Conservation (phyloP, 768 basidiomycete genomes). For the Leccinellum luteum region DNA sequence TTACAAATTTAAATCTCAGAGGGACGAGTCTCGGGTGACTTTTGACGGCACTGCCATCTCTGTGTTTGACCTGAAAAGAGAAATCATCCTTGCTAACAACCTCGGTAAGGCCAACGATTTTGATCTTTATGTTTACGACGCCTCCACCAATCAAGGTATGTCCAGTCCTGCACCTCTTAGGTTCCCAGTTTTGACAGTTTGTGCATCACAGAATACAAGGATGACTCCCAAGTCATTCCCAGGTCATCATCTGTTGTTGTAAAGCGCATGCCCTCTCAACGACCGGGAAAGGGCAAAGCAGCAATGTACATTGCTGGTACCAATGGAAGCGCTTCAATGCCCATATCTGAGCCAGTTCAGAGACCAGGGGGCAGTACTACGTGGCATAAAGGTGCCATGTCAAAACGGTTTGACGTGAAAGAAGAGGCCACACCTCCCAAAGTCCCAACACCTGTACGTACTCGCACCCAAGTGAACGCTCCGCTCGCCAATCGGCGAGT, state of each 20-base stretch:
- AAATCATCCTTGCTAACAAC: conserved; percentile 94
- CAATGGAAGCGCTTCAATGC: conserved; percentile 36
- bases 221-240: conserved; percentile 89
- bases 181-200: neutral
- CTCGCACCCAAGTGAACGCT: conserved; percentile 23
- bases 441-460: conserved; percentile 31
- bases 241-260: conserved; percentile 93
- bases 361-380: conserved; percentile 37
- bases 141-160: conserved; percentile 85
- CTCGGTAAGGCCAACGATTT: conserved; percentile 97
- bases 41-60: conserved; percentile 99
- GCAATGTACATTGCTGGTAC: conserved; percentile 67
- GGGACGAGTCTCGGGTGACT: conserved; percentile 90
- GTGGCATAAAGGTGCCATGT: conserved; percentile 78
- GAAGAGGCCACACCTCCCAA: conserved; percentile 48
- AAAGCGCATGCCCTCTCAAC: conserved; percentile 80
- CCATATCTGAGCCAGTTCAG: conserved; percentile 48
- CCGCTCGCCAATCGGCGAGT: conserved; percentile 23
- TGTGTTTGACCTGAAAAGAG: conserved; percentile 98
- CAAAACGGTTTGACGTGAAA: conserved; percentile 86
- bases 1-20: conserved; percentile 96
- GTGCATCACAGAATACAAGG: conserved; percentile 68
- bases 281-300: conserved; percentile 81
- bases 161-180: neutral
- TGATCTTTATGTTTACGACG: conserved; percentile 86